These are phyloP conservation scores for Ogataea allantospora DNA, from an alignment of 805 yeast species.

Conservation along the genomic window DNA sequence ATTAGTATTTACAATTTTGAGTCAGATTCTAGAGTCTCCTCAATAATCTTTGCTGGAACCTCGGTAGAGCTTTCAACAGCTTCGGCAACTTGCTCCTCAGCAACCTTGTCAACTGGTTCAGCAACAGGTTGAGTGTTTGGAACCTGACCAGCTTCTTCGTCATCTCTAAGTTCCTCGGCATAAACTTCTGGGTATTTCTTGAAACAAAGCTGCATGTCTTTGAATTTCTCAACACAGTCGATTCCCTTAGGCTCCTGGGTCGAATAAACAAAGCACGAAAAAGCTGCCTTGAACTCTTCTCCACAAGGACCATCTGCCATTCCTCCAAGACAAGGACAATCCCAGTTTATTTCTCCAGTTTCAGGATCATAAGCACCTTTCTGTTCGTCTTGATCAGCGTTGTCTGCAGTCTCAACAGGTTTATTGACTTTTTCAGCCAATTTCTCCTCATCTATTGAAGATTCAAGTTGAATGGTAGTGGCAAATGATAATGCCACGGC, in stretches of 20 bases:
- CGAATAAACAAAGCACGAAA: constrained; percentile 91
- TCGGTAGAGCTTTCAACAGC: constrained; percentile 16
- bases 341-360: constrained; percentile 99
- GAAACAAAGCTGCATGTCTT: constrained; percentile 92
- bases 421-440: constrained; percentile 20
- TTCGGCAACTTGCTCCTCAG: constrained; percentile 7
- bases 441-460: constrained; percentile 13
- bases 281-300: constrained; percentile 89
- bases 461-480: constrained; percentile 14
- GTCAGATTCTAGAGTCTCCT: constrained; percentile 7
- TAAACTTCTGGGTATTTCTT: constrained; percentile 89
- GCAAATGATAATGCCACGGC: constrained; percentile 3
- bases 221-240: constrained; percentile 89
- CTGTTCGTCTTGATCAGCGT: constrained; percentile 37
- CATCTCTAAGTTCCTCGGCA: constrained; percentile 86
- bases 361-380: constrained; percentile 89
- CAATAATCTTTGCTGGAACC: constrained; percentile 10
- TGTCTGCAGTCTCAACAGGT: constrained; percentile 17
- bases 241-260: constrained; percentile 94
- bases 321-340: constrained; percentile 98
- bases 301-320: constrained; percentile 99
- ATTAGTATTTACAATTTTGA: constrained; percentile 11
- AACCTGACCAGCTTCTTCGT: constrained; percentile 46
- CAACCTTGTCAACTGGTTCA: constrained; percentile 14
- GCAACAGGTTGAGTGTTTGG: constrained; percentile 20